These are phyloP conservation scores for Miamiensis avidus DNA, from an alignment of 169 alveolate genomes.

Conservation along the genomic window DNA sequence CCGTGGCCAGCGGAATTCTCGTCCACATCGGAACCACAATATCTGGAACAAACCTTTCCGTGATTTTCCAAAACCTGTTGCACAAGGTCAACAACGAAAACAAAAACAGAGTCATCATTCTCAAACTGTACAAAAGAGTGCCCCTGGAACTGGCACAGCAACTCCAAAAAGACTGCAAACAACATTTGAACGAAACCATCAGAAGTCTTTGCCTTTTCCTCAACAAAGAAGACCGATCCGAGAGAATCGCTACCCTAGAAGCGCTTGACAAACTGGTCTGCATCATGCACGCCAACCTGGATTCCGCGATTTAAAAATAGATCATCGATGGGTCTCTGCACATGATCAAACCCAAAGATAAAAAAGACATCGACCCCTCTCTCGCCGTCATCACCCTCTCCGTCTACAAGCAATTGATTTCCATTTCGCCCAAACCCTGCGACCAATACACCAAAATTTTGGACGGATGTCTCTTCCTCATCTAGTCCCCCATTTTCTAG, in stretches of 20 bases:
- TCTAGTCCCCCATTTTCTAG: not conserved
- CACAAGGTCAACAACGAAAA: slow-evolving; percentile 62
- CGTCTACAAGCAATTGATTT: not conserved
- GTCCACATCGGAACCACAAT: too few species aligned
- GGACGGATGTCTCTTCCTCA: not conserved
- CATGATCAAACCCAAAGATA: not conserved
- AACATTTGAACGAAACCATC: slow-evolving; percentile 7
- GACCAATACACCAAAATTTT: not conserved
- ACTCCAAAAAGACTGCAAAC: not conserved
- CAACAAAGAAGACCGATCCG: slow-evolving; percentile 50
- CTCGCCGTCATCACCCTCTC: not conserved
- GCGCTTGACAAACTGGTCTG: slow-evolving; percentile 37
- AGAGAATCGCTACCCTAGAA: slow-evolving; percentile 53
- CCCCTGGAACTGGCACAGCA: not conserved
- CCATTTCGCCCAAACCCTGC: not conserved
- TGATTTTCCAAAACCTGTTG: slow-evolving; percentile 32
- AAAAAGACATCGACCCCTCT: slow-evolving; percentile 14
- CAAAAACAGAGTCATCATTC: slow-evolving; percentile 51
- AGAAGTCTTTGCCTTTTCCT: slow-evolving; percentile 35
- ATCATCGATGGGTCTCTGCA: not conserved
- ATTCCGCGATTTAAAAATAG: too few species aligned
- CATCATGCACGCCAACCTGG: not conserved
- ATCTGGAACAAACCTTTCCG: slow-evolving; percentile 13
- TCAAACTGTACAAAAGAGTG: slow-evolving; percentile 54
- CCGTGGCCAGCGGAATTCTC: slow-evolving; percentile 43